Conservation (phyloP, 805 yeast genomes). For the Yamadazyma scolyti region DNA sequence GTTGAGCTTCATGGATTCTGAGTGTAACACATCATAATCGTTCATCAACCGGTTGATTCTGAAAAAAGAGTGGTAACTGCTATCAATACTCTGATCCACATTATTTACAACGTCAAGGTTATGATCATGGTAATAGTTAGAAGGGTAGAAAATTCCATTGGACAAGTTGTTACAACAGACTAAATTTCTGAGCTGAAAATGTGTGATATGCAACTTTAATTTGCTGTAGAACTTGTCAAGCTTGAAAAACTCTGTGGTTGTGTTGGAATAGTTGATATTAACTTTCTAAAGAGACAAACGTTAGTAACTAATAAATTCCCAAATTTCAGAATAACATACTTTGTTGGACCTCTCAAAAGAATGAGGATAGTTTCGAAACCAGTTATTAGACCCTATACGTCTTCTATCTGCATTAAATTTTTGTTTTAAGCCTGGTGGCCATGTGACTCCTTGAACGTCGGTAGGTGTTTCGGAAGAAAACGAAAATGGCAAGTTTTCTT, state of each 20-base stretch:
- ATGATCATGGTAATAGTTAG: slow-evolving; percentile 27
- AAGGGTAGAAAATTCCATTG: slow-evolving; percentile 39
- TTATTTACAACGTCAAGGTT: slow-evolving; percentile 22
- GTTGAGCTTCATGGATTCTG: slow-evolving; percentile 28
- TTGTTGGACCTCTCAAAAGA: slow-evolving; percentile 28
- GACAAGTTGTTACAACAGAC: slow-evolving; percentile 35
- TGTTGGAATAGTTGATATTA: slow-evolving; percentile 10
- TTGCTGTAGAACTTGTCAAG: slow-evolving; percentile 38
- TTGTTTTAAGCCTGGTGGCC: slow-evolving; percentile 30
- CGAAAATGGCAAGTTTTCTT: slow-evolving; percentile 30
- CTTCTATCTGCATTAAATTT: slow-evolving; percentile 30
- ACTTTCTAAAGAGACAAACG: slow-evolving; percentile 24
- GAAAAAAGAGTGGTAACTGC: slow-evolving; percentile 30
- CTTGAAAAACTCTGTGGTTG: slow-evolving; percentile 33
- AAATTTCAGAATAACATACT: slow-evolving; percentile 34
- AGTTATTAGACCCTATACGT: slow-evolving; percentile 30
- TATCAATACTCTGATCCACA: slow-evolving; percentile 21
- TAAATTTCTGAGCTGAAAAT: slow-evolving; percentile 55
- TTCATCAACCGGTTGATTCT: slow-evolving; percentile 32
- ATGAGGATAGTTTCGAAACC: slow-evolving; percentile 36
- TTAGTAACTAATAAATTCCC: background rate
- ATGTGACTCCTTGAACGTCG: slow-evolving; percentile 35
- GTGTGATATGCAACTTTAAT: slow-evolving; percentile 48
- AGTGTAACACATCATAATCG: slow-evolving; percentile 15
- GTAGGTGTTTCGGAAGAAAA: slow-evolving; percentile 2